Conservation (phyloP, 768 basidiomycete species). For the Suillus alpinus region DNA sequence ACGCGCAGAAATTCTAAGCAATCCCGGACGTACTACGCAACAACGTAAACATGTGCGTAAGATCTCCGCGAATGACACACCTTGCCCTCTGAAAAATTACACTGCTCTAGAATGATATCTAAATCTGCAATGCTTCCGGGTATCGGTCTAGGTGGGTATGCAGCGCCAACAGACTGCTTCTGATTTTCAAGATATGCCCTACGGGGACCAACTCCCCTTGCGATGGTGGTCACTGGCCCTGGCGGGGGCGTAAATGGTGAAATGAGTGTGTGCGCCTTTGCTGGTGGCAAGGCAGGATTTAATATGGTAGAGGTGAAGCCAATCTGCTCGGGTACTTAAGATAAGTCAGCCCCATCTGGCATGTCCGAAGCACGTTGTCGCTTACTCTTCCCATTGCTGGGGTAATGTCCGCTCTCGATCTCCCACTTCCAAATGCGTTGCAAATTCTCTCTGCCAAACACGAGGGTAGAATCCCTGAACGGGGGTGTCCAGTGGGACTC, state of each 20-base stretch:
- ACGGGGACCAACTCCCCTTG: slow-evolving; percentile 69
- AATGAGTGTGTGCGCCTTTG: slow-evolving; percentile 43
- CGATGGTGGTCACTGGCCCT: slow-evolving; percentile 39
- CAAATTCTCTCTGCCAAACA: slow-evolving; percentile 67
- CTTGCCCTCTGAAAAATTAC: slow-evolving; percentile 76
- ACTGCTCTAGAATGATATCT: slow-evolving; percentile 83
- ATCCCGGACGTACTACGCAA: slow-evolving; percentile 82
- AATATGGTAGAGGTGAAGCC: slow-evolving; percentile 51
- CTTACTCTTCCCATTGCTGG: slow-evolving; percentile 68
- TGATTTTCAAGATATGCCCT: slow-evolving; percentile 73
- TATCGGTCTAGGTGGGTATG: slow-evolving; percentile 82
- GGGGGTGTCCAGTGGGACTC: slow-evolving; percentile 37
- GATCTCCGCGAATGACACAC: slow-evolving; percentile 32
- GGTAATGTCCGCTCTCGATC: slow-evolving; percentile 85
- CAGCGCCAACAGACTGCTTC: slow-evolving; percentile 54
- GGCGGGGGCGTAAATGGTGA: slow-evolving; percentile 47
- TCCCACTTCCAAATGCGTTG: slow-evolving; percentile 94
- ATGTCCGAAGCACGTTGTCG: slow-evolving; percentile 16
- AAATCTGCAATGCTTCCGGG: slow-evolving; percentile 84
- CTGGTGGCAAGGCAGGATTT: slow-evolving; percentile 67
- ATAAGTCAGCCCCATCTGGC: neutral
- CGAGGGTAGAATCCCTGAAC: slow-evolving; percentile 60
- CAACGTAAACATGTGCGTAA: slow-evolving; percentile 1
- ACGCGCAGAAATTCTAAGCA: slow-evolving; percentile 87
- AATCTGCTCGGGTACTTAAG: slow-evolving; percentile 60